Evolutionary conservation across 2,329 filamentous ascomycete genomes (phyloP), one percentile per base, ranked within the genome.

Genomic region (Chalaropsis thielavioides): DNA sequence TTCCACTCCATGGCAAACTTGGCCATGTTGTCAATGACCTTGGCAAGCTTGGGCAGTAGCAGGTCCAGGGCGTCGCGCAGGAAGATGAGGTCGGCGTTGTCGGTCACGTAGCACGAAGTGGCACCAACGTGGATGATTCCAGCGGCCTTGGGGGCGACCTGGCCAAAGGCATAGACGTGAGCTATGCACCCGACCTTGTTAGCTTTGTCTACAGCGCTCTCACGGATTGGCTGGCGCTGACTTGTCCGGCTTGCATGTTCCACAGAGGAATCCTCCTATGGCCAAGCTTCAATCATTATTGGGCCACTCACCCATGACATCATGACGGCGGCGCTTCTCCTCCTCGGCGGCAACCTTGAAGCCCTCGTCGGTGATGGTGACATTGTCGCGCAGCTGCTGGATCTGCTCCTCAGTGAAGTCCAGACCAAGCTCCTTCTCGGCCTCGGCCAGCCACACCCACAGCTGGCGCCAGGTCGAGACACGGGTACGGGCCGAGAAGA

Each of bases 381-480:
- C 78, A 67, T 92, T 81, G n/a, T 83, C 81, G 68, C 82, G 80
- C 83, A 96, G 88, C 75, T 91, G 82, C 67, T 85, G 81, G 63
- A 96, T 78, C 8, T 91, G 91, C 71, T 92, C 84, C 22, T 81
- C 74, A 15, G 83, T 85, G 72, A 96, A 92, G 56, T 76, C 73
- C 59, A 95, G 82, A 2, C 90, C 90, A 1, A 95, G 81, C 74
- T 92, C 87, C 74, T 85, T 86, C 78, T 96, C 87, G 10, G 82
- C 80, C 78, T 95, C 87, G 27, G 91, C 91, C 11, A 96, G 86
- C 76, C 81, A 85, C 56, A 92, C 78, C 92, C 92, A 96, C 19
- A 96, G 83, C 73, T 89, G 81, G 69, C 91, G 84, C 90, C 90
- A 95, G 64, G 85, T 90, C 51, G 83, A 86, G 74, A 86, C 84